Base-by-base conservation (phyloP, 169 alveolate species). In the Eimeria maxima region DNA sequence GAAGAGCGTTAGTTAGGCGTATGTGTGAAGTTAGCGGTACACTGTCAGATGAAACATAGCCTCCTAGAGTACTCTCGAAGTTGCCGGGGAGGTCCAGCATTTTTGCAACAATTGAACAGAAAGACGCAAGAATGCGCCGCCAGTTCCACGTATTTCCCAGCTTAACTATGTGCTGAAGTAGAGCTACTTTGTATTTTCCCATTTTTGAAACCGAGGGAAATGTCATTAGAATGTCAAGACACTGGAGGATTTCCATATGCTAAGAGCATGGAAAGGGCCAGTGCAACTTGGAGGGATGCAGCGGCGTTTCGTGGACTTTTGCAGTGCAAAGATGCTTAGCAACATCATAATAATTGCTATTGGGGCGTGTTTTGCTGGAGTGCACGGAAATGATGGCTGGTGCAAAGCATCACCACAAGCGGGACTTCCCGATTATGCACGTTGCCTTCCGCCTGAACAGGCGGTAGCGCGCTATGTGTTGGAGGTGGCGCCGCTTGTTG, bases 321-420 rank as follows among this genome's bases (percentile, higher is more conserved):
- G 42, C 38, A 3, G 38, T 45, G 38, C 6, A 7, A 88, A 69
- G 44, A 69, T 65, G 95, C 29, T 69, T 33, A 27, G 69, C 57
- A 22, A 65, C 84, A 22, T 67, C 29, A 18, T 63, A 1, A 57
- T 87, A 0, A 44, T 50, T 67, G 14, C 33, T 22, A 4, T 65
- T 44, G 69, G 65, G 38, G 50, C n/a, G 42, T 69, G 14, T 4
- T 80, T 65, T 45, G 65, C 24, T 50, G 69, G 44, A 10, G 95
- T 67, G 80, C 60, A n/a, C 87, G 89, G 88, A 11, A 90, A 91
- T 27, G 95, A 73, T 60, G 98, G 98, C 74, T 98, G 98, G 98
- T 98, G 99, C 96, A 98, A 97, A 95, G 99, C 98, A 45, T 97
- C 97, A 24, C 97, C 98, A 60, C 97, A 97, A 67, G 98, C 97